phyloP scores from a whole-genome alignment of 2,329 filamentous ascomycete genomes.

The Phialocephala sp. region DNA sequence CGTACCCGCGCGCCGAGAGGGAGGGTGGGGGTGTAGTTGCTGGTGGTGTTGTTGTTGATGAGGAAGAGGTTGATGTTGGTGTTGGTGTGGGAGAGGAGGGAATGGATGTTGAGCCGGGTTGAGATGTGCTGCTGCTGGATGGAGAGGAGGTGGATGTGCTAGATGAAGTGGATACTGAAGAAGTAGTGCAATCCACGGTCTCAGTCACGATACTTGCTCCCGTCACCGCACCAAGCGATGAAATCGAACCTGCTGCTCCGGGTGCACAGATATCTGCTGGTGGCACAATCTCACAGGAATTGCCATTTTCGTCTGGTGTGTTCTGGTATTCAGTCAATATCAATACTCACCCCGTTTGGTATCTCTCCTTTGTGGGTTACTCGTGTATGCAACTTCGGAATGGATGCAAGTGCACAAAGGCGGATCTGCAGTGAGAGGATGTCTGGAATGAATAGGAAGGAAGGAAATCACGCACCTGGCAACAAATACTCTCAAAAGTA shows the following conservation, averaged over 20 bases:
- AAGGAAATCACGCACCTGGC: neutral
- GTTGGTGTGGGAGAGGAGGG: neutral
- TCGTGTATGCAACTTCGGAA: neutral
- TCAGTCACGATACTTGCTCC: slow-evolving; percentile 3
- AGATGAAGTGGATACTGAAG: no score
- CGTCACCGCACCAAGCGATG: neutral
- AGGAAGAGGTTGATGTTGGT: neutral
- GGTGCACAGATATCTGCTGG: slow-evolving; percentile 6
- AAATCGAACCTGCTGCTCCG: neutral
- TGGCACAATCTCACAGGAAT: neutral
- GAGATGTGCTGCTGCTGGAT: no score
- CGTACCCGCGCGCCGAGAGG: neutral
- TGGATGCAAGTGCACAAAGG: no score
- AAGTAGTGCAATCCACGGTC: neutral
- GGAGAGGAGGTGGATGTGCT: no score
- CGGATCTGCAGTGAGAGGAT: neutral
- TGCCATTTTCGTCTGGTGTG: neutral
- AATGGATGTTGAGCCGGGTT: no score
- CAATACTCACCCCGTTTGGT: neutral
- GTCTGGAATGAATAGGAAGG: neutral
- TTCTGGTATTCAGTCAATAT: neutral
- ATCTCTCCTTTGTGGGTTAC: neutral
- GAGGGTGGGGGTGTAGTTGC: neutral
- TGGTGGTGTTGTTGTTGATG: neutral
- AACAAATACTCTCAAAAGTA: neutral